Conservation (phyloP, 192 early-diverging fungal species). For the Coemansia reversa region DNA sequence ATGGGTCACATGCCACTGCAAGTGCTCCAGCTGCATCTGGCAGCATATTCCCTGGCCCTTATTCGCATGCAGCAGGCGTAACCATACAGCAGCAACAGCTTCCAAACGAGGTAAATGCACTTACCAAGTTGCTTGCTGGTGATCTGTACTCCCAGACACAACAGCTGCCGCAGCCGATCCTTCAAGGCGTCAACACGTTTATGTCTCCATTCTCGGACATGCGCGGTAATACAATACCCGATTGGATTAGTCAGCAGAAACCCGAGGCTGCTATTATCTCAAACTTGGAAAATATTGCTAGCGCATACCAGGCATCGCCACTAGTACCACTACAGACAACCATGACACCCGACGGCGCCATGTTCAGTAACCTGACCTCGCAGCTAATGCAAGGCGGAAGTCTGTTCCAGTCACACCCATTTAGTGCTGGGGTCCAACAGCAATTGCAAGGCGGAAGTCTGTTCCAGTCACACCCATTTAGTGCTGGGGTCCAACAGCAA, state of each 20-base stretch:
- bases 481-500: background rate
- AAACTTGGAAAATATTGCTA: conserved; percentile 48
- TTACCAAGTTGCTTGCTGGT: conserved; percentile 38
- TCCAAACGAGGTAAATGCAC: conserved; percentile 25
- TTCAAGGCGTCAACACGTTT: conserved; percentile 48
- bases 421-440: conserved; percentile 3
- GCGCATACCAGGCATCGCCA: conserved; percentile 36
- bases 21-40: background rate
- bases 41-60: background rate
- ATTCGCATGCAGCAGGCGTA: background rate
- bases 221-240: conserved; percentile 31
- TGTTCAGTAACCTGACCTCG: conserved; percentile 36
- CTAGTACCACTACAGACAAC: conserved; percentile 21
- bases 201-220: conserved; percentile 48
- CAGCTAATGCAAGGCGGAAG: conserved; percentile 32
- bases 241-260: conserved; percentile 49
- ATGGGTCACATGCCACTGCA: background rate
- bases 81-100: conserved; percentile 7
- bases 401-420: conserved; percentile 18
- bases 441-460: conserved; percentile 10
- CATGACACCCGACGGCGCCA: conserved; percentile 12
- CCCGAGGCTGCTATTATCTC: conserved; percentile 45
- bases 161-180: conserved; percentile 47
- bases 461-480: conserved; percentile 21
- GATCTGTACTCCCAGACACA: conserved; percentile 49